A percentile compares a stretch with the other conserved stretches of the same genome.
phyloP scores from a whole-genome alignment of 441 rosid species.

The Manihot esculenta region DNA sequence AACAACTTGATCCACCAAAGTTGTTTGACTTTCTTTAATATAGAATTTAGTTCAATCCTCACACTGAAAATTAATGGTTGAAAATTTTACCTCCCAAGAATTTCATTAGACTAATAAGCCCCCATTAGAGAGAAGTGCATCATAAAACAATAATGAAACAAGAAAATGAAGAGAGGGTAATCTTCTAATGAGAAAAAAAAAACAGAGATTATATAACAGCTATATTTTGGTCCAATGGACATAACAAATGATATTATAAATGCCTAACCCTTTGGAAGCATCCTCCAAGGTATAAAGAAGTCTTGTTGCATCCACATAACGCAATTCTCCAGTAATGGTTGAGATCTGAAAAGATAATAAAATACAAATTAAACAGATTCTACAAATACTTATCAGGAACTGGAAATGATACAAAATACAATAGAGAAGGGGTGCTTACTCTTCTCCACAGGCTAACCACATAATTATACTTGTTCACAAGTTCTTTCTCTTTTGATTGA shows the following conservation, averaged over 20 bases:
- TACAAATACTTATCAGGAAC: not conserved
- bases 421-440: constrained; percentile 47
- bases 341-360: constrained; percentile 55
- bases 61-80: not conserved
- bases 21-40: not conserved
- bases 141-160: not conserved
- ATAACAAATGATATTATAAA: constrained; percentile 15
- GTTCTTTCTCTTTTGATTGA: constrained; percentile 65
- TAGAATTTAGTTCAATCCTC: not conserved
- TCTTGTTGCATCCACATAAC: constrained; percentile 77
- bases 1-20: not conserved
- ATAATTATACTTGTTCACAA: constrained; percentile 80
- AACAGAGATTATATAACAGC: not conserved
- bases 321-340: constrained; percentile 71
- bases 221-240: constrained; percentile 1
- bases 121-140: not conserved
- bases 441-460: constrained; percentile 91
- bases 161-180: too few relatives aligned
- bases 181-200: too few relatives aligned
- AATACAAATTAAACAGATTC: constrained; percentile 1
- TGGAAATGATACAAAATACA: not conserved
- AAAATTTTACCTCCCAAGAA: not conserved
- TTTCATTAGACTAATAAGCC: not conserved
- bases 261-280: constrained; percentile 65
- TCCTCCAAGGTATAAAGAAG: constrained; percentile 71